These are phyloP conservation scores for Ensete glaucum DNA, from an alignment of 176 grass and related monocot species.

Conservation along the genomic window DNA sequence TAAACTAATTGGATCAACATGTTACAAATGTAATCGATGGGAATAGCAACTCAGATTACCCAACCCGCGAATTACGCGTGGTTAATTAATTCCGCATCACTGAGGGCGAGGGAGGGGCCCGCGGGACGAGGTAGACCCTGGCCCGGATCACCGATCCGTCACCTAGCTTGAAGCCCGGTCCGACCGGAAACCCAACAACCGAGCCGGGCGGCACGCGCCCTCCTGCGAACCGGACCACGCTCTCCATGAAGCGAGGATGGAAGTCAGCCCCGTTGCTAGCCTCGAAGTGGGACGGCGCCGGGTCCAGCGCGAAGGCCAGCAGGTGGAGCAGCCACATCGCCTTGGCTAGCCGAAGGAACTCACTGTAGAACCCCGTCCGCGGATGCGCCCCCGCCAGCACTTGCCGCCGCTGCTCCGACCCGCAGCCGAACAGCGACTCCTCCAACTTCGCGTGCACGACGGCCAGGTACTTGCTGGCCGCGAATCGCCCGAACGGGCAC, in stretches of 20 bases:
- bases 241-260: conserved; percentile 89
- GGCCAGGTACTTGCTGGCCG: conserved; percentile 48
- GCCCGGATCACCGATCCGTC: conserved; percentile 62
- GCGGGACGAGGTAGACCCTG: conserved; percentile 72
- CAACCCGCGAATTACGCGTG: too few relatives aligned
- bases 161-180: conserved; percentile 64
- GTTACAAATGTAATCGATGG: too few relatives aligned
- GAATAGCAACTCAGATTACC: too few relatives aligned
- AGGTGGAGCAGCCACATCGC: conserved; percentile 95
- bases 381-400: conserved; percentile 49
- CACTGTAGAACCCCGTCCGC: conserved; percentile 75
- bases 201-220: conserved; percentile 28
- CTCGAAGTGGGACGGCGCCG: conserved; percentile 84
- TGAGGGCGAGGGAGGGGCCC: not conserved
- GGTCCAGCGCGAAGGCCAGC: conserved; percentile 83
- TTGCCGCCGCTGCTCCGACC: conserved; percentile 39
- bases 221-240: conserved; percentile 34
- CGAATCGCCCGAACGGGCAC: conserved; percentile 78
- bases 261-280: conserved; percentile 64
- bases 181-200: conserved; percentile 69
- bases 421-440: conserved; percentile 48
- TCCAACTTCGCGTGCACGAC: conserved; percentile 47
- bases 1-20: too few relatives aligned
- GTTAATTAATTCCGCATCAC: too few relatives aligned
- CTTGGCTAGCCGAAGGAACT: conserved; percentile 75